Evolutionary conservation across 176 grass and related monocot species (phyloP), one percentile per base, ranked within the genome.

Genomic region (Aegilops umbellulata): DNA sequence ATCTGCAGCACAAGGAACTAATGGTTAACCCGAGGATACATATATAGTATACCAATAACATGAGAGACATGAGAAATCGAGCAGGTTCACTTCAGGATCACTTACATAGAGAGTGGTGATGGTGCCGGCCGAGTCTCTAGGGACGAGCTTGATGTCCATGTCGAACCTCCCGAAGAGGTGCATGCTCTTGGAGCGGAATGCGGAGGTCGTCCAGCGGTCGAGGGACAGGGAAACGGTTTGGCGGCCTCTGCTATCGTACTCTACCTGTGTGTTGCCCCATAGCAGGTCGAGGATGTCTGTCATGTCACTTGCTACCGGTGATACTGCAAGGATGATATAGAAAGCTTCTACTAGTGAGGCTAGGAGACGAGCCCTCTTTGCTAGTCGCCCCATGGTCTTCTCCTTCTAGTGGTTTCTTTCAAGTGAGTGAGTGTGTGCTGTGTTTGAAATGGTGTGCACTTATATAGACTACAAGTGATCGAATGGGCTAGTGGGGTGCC

Each of bases 41-140:
- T 30, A 30, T 42, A 10, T n/a, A n/a, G n/a, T n/a, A n/a, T n/a
- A n/a, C n/a, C n/a, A n/a, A 39, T 8, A 46, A 14, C 44, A 65
- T 23, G 20, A 61, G 3, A 80, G 8, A 78, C 38, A 29, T 83
- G 74, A 36, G 22, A n/a, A n/a, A n/a, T n/a, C n/a, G n/a, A n/a
- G n/a, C n/a, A n/a, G n/a, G n/a, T n/a, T n/a, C 22, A 2, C 14
- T 61, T 64, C 20, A 15, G 78, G 32, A 6, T 65, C 41, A 85
- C 86, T 91, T 90, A 90, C 93, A 76, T 95, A 95, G 77, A 86
- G 25, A 44, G 83, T 90, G 32, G 90, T 92, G 24, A 89, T 76
- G 11, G 93, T 93, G 30, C 93, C 86, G 11, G 90, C 90, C 3
- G 93, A 95, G 64, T 92, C 87, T 4, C 53, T 42, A 8, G 82